A percentile compares a stretch with the other conserved stretches of the same genome.
Conservation (phyloP, 257 asterid genomes). For the Fraxinus cuspidata region DNA sequence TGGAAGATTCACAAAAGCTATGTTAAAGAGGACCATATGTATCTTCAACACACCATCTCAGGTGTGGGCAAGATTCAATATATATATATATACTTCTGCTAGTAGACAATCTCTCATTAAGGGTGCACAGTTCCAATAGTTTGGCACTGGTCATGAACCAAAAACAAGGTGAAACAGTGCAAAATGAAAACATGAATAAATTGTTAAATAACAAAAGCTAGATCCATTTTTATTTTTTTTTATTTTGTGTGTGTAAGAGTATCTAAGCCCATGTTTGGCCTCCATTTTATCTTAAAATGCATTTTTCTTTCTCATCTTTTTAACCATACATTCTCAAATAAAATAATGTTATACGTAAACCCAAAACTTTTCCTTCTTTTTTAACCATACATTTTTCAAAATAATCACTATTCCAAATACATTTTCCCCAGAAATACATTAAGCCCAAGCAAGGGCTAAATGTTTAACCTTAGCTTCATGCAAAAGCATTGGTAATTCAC, state of each 20-base stretch:
- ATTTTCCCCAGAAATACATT: too few species aligned
- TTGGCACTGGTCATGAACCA: neutral
- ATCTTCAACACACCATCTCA: neutral
- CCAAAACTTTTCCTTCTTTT: too few species aligned
- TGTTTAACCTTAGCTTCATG: neutral
- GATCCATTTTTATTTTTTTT: neutral
- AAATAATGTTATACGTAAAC: too few species aligned
- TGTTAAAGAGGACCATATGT: neutral
- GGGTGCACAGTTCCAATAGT: neutral
- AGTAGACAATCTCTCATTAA: neutral
- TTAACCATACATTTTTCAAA: too few species aligned
- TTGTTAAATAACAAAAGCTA: neutral
- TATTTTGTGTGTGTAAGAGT: neutral
- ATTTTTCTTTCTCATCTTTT: too few species aligned
- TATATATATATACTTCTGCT: too few species aligned
- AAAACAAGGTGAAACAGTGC: neutral
- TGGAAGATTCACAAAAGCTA: neutral
- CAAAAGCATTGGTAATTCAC: neutral
- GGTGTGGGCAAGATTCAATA: neutral
- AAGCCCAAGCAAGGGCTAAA: neutral
- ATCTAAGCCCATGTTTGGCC: neutral
- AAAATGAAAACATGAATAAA: neutral
- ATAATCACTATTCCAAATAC: too few species aligned
- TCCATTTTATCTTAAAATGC: too few species aligned
- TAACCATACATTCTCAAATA: too few species aligned